Conservation (phyloP, 306 rosid species). For the Hippophae rhamnoides region DNA sequence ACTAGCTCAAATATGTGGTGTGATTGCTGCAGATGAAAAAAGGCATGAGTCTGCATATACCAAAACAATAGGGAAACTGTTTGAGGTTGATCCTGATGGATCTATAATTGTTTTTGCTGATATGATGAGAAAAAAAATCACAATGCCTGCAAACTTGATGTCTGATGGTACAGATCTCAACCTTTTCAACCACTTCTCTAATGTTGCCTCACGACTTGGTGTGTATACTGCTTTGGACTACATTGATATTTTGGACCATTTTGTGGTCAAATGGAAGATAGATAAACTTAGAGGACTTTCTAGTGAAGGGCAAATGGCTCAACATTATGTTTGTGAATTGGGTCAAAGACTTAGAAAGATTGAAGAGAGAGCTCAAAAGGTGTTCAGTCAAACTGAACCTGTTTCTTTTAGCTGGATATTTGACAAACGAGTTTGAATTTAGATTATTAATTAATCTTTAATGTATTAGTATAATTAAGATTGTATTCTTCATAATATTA, state of each 20-base stretch:
- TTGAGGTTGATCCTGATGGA: not conserved
- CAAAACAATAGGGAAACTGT: not conserved
- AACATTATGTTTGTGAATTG: conserved; percentile 1
- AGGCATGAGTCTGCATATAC: not conserved
- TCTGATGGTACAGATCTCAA: not conserved
- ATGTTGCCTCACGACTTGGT: not conserved
- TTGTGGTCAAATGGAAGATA: not conserved
- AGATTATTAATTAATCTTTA: too few relatives aligned
- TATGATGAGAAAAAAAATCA: not conserved
- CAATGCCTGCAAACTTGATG: not conserved
- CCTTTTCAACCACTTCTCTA: not conserved
- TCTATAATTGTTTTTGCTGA: not conserved
- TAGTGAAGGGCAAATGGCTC: not conserved
- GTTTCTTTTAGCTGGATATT: not conserved
- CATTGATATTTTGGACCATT: not conserved
- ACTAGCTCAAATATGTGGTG: not conserved
- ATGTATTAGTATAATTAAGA: too few relatives aligned
- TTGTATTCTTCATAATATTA: too few relatives aligned
- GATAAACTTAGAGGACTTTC: not conserved
- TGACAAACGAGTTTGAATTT: not conserved
- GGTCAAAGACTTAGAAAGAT: not conserved
- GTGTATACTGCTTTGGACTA: not conserved
- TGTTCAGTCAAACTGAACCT: not conserved
- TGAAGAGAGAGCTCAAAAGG: not conserved
- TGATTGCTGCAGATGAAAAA: not conserved